A percentile compares a stretch with the other conserved stretches of the same genome.
These are phyloP conservation scores for Pestalotiopsis sp. DNA, from an alignment of 2,329 filamentous ascomycete genomes.

Conservation along the genomic window DNA sequence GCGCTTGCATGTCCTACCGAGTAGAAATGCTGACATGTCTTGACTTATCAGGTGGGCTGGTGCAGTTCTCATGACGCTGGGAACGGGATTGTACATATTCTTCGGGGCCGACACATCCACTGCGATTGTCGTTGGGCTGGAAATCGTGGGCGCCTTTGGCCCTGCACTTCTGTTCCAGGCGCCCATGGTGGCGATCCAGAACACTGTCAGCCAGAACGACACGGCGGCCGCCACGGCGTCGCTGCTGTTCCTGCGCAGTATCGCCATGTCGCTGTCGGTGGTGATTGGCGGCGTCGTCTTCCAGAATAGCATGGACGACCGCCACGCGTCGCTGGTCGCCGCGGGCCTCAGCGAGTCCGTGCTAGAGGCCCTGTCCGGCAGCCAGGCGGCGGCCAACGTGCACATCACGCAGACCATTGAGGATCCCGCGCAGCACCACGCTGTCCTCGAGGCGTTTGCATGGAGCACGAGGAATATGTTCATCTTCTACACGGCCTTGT, in stretches of 20 bases:
- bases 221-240: conserved; percentile 54
- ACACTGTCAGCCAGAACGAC: conserved; percentile 51
- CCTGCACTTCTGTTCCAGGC: conserved; percentile 38
- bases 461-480: conserved; percentile 52
- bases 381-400: conserved; percentile 48
- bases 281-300: conserved; percentile 52
- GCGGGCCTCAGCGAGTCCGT: conserved; percentile 27
- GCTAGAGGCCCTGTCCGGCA: conserved; percentile 38
- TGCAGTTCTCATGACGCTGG: conserved; percentile 34
- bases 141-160: conserved; percentile 43
- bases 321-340: conserved; percentile 19
- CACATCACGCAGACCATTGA: conserved; percentile 41
- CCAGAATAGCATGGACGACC: conserved; percentile 32
- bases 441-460: conserved; percentile 47
- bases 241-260: conserved; percentile 51
- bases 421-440: conserved; percentile 38
- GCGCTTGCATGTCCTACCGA: no score
- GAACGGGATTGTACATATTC: conserved; percentile 34
- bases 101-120: conserved; percentile 26
- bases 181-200: conserved; percentile 43
- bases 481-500: conserved; percentile 47
- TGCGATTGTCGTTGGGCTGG: conserved; percentile 43
- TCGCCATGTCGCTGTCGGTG: conserved; percentile 50
- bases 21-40: no score
- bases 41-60: conserved; percentile 33